Base-by-base conservation (phyloP, 805 yeast genomes). In the Wickerhamiella parazyma region DNA sequence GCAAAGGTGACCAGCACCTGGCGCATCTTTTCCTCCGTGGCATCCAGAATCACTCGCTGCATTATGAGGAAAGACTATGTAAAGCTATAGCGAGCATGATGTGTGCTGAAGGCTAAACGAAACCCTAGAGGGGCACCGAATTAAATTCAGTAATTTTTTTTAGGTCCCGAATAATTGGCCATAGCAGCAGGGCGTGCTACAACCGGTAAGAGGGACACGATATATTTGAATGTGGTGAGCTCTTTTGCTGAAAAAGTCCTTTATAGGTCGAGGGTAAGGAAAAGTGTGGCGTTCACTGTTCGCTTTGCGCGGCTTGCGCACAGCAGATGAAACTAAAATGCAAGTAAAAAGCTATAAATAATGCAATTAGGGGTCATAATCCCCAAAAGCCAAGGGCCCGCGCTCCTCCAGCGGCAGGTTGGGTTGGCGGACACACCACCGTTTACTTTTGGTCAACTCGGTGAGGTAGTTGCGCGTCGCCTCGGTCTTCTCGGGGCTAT, bases 1-100 rank as follows among this genome's bases (percentile, higher is more conserved):
- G 62, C 55, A 41, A 59, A 64, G 19, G 52, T 46, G 11, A 60
- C 58, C 31, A 65, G 52, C 19, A 62, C 48, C 12, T 44, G 37
- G 19, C 60, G 42, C 34, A 65, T 49, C 33, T 49, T 50, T 21
- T 46, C 49, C 47, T 64, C 68, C 1, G 54, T 50, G 5, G 49
- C 48, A 35, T 54, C 58, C 21, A 62, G 51, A 19, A 45, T 45
- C 24, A 61, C 51, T 20, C 41, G 19, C 9, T 38, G 41, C 41
- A 38, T 38, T 17, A 11, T 6, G 29, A 21, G 24, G 24, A 21
- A 21, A 6, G 24, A 5, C 24, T 21, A 21, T 21, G 8, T 21
- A 25, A 21, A 21, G 8, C 8, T 21, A 21, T 21, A 8, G 24
- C 24, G 24, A 21, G 24, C n/a, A n/a, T n/a, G n/a, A n/a, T 28